Evolutionary conservation across 495 filamentous ascomycete species (phyloP).

Genomic region (Lichenothelia convexa): DNA sequence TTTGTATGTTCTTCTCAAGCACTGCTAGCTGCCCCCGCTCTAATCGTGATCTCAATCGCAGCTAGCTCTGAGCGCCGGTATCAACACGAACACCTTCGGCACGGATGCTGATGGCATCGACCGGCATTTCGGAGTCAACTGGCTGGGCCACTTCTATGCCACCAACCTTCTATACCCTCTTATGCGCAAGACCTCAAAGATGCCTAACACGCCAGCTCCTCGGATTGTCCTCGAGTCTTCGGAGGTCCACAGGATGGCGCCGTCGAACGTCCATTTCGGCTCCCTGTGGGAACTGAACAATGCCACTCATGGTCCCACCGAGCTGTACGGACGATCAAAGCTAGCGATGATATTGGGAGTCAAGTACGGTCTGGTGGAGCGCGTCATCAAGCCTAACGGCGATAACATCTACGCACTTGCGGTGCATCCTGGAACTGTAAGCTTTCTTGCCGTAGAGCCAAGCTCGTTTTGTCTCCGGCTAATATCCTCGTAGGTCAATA

Average conservation of each 20-base stretch:
- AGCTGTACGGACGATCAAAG: slow-evolving; percentile 6
- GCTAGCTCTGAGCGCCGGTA: slow-evolving; percentile 31
- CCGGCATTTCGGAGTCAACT: slow-evolving; percentile 34
- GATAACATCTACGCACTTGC: slow-evolving; percentile 24
- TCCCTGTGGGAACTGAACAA: slow-evolving; percentile 9
- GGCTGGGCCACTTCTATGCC: slow-evolving; percentile 29
- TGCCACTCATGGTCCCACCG: background rate
- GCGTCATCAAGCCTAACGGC: slow-evolving; percentile 25
- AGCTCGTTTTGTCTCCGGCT: too few relatives aligned
- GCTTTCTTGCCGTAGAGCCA: too few relatives aligned
- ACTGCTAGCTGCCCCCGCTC: too few relatives aligned
- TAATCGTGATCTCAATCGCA: slow-evolving; percentile 9
- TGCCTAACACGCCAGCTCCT: slow-evolving; percentile 15
- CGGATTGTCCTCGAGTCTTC: slow-evolving; percentile 10
- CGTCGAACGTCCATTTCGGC: slow-evolving; percentile 6
- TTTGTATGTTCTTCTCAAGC: slow-evolving; percentile 12
- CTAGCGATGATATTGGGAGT: slow-evolving; percentile 10
- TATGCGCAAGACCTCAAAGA: slow-evolving; percentile 21
- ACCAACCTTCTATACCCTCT: slow-evolving; percentile 26
- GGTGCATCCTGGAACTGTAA: slow-evolving; percentile 29
- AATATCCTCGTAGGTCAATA: too few relatives aligned
- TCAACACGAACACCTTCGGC: slow-evolving; percentile 28
- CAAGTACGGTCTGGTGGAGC: slow-evolving; percentile 24
- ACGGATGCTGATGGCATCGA: slow-evolving; percentile 27
- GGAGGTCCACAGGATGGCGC: slow-evolving; percentile 5